Conservation (phyloP, 208 protist species). For the Crithidia expoeki region DNA sequence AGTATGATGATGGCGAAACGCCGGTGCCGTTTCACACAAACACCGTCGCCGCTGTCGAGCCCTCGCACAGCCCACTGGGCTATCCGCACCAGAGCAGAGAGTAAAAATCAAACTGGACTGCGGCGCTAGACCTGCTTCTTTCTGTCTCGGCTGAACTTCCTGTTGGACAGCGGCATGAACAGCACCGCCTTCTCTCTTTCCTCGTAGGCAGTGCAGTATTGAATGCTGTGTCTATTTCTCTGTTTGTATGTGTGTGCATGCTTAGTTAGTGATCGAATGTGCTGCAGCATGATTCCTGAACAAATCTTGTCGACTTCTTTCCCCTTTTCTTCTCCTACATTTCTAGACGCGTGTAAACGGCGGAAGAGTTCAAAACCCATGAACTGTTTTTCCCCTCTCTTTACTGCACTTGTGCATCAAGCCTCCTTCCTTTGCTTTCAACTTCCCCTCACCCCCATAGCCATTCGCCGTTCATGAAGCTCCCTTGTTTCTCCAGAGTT, state of each 20-base stretch:
- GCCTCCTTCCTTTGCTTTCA: no score
- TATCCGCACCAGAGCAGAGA: not conserved
- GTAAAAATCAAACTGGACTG: not conserved
- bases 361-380: no score
- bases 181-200: not conserved
- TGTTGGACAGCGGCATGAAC: no score
- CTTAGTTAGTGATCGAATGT: not conserved
- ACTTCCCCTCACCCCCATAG: no score
- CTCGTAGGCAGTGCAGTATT: no score
- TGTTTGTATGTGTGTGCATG: not conserved
- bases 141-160: no score
- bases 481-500: not conserved
- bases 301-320: no score
- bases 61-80: not conserved
- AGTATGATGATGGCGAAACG: not conserved
- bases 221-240: conserved; percentile 7
- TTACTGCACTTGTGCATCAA: no score
- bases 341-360: no score
- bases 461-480: no score
- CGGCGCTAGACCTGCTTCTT: not conserved
- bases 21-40: not conserved
- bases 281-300: not conserved
- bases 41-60: not conserved
- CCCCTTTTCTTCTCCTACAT: not conserved
- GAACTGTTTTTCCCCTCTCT: no score